A percentile compares a stretch with the other conserved stretches of the same genome.
Conservation (phyloP, 192 early-diverging fungal species). For the Chytriomyces sp. region DNA sequence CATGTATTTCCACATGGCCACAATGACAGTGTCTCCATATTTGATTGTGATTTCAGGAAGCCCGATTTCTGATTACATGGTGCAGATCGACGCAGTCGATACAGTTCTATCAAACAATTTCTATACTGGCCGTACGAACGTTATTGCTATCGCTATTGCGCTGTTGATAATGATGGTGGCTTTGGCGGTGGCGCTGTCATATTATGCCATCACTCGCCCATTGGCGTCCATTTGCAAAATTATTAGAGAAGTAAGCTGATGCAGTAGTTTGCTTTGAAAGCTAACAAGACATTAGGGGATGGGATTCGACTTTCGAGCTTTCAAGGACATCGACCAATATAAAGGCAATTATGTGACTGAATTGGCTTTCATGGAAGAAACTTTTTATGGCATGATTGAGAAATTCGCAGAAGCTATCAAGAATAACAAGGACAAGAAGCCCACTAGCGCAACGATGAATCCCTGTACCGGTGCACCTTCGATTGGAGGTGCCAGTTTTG, state of each 20-base stretch:
- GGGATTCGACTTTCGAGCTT: not conserved
- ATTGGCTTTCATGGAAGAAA: not conserved
- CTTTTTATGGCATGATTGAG: not conserved
- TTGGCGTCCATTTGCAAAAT: not conserved
- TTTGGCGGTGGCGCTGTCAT: not conserved
- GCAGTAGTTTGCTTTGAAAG: not conserved
- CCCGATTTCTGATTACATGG: not conserved
- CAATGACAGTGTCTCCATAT: not conserved
- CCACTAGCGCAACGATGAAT: too few species aligned
- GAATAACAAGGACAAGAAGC: not conserved
- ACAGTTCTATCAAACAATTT: not conserved
- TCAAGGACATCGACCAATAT: not conserved
- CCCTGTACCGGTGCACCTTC: too few species aligned
- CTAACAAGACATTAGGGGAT: not conserved
- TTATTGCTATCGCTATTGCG: not conserved
- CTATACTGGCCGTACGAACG: not conserved
- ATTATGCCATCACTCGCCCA: not conserved
- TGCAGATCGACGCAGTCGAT: not conserved
- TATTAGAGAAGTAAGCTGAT: not conserved
- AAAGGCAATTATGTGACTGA: not conserved
- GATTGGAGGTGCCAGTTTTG: too few species aligned
- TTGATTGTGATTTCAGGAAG: not conserved
- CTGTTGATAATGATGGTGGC: not conserved
- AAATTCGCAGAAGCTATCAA: not conserved
- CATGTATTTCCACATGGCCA: not conserved